These are phyloP conservation scores for Trametes gibbosa DNA, from an alignment of 768 basidiomycete species.

Conservation along the genomic window DNA sequence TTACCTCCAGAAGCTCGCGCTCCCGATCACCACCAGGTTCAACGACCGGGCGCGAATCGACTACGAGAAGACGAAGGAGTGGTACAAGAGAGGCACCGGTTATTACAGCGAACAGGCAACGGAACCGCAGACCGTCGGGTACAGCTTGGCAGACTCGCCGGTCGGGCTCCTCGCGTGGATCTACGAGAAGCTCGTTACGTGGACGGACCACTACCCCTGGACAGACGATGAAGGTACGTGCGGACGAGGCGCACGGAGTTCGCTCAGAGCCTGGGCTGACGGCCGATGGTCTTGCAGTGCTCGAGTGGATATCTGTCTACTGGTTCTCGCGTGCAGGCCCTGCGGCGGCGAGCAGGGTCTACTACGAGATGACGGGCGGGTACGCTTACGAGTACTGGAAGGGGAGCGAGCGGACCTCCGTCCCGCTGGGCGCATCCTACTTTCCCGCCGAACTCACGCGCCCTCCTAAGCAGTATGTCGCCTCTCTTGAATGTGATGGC, in stretches of 20 bases:
- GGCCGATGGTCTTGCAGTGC: slow-evolving; percentile 33
- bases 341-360: slow-evolving; percentile 55
- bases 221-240: slow-evolving; percentile 48
- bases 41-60: slow-evolving; percentile 36
- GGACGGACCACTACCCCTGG: slow-evolving; percentile 50
- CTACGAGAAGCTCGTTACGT: slow-evolving; percentile 29
- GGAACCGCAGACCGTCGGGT: slow-evolving; percentile 38
- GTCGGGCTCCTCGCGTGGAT: slow-evolving; percentile 39
- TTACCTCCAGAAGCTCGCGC: slow-evolving; percentile 25
- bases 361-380: slow-evolving; percentile 42
- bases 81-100: slow-evolving; percentile 32
- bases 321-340: slow-evolving; percentile 60
- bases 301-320: slow-evolving; percentile 60
- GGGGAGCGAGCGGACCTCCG: slow-evolving; percentile 3
- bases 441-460: slow-evolving; percentile 29
- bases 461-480: slow-evolving; percentile 23
- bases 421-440: slow-evolving; percentile 30
- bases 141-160: slow-evolving; percentile 54
- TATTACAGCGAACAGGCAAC: slow-evolving; percentile 39
- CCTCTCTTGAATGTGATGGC: neutral
- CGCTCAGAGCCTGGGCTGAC: neutral
- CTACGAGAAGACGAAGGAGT: slow-evolving; percentile 30
- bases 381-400: neutral
- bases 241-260: no score
- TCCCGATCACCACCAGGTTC: slow-evolving; percentile 29